These are phyloP conservation scores for Sonneratia caseolaris DNA, from an alignment of 345 rosid genomes.

Conservation along the genomic window DNA sequence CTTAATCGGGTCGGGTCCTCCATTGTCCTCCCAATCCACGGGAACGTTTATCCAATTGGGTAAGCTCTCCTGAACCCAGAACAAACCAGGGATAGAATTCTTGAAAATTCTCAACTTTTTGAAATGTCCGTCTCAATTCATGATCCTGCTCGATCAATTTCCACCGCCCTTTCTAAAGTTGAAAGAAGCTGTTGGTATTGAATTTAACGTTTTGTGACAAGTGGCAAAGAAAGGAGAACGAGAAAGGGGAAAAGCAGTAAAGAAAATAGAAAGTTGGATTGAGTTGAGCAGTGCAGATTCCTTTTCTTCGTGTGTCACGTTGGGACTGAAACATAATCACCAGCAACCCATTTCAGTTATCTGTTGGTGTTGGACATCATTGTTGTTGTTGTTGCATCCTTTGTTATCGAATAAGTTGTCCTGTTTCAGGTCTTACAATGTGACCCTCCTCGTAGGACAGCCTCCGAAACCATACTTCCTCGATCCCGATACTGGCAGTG, in stretches of 20 bases:
- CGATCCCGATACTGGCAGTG: conserved; percentile 77
- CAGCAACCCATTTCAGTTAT: not conserved
- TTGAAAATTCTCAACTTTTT: not conserved
- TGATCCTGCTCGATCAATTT: not conserved
- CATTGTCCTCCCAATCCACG: conserved; percentile 53
- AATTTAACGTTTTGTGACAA: too few relatives aligned
- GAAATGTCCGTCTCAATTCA: not conserved
- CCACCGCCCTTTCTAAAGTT: not conserved
- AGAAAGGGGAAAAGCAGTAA: not conserved
- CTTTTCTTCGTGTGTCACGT: not conserved
- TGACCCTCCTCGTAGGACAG: conserved; percentile 29
- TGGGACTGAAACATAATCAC: not conserved
- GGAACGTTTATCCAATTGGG: conserved; percentile 59
- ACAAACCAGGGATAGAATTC: not conserved
- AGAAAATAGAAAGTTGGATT: not conserved
- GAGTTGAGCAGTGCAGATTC: too few relatives aligned
- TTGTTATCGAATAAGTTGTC: not conserved
- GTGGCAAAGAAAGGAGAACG: not conserved
- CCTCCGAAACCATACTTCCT: conserved; percentile 66
- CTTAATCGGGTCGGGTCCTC: conserved; percentile 46
- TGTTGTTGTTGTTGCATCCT: not conserved
- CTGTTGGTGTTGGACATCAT: not conserved
- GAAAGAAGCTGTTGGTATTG: not conserved
- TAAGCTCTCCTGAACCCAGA: not conserved
- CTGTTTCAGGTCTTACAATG: conserved; percentile 57